A percentile compares a stretch with the other conserved stretches of the same genome.
These are phyloP conservation scores for Aspergillus jensenii DNA, from an alignment of 2,329 filamentous ascomycete genomes.

Conservation along the genomic window DNA sequence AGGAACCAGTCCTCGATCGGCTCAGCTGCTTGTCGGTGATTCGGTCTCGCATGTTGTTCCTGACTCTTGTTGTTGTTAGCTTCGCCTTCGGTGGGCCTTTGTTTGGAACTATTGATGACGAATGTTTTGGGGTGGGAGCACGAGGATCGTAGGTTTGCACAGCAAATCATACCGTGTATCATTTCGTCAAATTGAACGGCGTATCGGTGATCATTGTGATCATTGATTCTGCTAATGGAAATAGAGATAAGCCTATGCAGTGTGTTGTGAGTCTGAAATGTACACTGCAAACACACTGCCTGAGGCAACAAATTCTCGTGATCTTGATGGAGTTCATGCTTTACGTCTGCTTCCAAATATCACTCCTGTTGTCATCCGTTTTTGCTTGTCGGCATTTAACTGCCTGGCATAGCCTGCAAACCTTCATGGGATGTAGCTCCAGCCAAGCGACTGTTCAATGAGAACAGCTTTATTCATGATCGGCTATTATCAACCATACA, in stretches of 20 bases:
- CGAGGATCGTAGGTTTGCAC: not conserved
- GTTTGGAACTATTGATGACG: conserved; percentile 4
- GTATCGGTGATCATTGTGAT: not conserved
- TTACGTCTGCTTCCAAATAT: not conserved
- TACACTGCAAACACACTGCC: not conserved
- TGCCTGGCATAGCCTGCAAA: not conserved
- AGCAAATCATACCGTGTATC: not conserved
- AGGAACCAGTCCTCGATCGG: not conserved
- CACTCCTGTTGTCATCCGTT: not conserved
- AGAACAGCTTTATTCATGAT: not conserved
- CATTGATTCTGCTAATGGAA: not conserved
- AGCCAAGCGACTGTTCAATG: not conserved
- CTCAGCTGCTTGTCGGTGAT: not conserved
- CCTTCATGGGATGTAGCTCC: not conserved
- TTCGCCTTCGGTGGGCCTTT: not conserved
- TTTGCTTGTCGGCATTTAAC: not conserved
- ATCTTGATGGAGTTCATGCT: not conserved
- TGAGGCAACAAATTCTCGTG: not conserved
- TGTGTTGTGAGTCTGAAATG: too few relatives aligned
- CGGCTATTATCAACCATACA: not conserved
- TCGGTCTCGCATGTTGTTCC: not conserved
- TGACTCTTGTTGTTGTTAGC: not conserved
- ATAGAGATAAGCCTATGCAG: not conserved
- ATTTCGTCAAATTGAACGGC: not conserved
- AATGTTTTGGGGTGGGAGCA: not conserved